Conservation (phyloP, 1,284 basidiomycete species). For the Meripilus lineatus region DNA sequence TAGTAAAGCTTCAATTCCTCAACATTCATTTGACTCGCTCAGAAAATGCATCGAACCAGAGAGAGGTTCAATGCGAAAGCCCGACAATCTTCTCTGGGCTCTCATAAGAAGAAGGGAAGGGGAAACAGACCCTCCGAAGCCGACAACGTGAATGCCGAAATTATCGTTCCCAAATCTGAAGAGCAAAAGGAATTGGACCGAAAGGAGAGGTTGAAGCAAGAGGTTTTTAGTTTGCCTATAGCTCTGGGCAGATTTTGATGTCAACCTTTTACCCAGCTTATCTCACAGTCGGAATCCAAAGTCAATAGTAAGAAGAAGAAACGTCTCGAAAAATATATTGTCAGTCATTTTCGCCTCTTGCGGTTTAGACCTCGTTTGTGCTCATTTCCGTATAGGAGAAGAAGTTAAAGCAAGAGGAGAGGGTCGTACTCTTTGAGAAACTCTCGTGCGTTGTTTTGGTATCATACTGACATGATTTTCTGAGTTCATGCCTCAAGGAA, state of each 20-base stretch:
- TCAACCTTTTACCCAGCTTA: slow-evolving; percentile 24
- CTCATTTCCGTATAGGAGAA: slow-evolving; percentile 69
- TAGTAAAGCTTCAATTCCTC: too few relatives aligned
- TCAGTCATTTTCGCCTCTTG: slow-evolving; percentile 31
- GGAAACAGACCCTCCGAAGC: slow-evolving; percentile 16
- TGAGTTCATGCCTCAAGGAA: slow-evolving; percentile 42
- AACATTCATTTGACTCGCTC: too few relatives aligned
- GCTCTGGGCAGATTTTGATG: neutral
- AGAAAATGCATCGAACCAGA: slow-evolving; percentile 11
- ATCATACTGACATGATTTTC: slow-evolving; percentile 14
- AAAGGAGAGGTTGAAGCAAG: slow-evolving; percentile 53
- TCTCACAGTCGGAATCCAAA: slow-evolving; percentile 62
- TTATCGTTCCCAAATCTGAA: slow-evolving; percentile 53
- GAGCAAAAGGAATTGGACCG: slow-evolving; percentile 59
- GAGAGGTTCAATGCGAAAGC: slow-evolving; percentile 58
- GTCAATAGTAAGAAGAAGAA: slow-evolving; percentile 78
- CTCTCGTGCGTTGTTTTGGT: slow-evolving; percentile 53
- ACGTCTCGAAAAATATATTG: slow-evolving; percentile 81
- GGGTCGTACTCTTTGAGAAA: slow-evolving; percentile 67
- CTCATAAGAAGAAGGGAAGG: slow-evolving; percentile 47
- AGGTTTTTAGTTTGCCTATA: slow-evolving; percentile 39
- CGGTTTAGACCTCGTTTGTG: too few relatives aligned
- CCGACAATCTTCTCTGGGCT: slow-evolving; percentile 49
- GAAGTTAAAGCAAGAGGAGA: slow-evolving; percentile 82
- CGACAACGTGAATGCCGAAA: slow-evolving; percentile 45